Evolutionary conservation across 768 basidiomycete species (phyloP), one percentile per base, ranked within the genome.

Genomic region (Lactifluus volemus): DNA sequence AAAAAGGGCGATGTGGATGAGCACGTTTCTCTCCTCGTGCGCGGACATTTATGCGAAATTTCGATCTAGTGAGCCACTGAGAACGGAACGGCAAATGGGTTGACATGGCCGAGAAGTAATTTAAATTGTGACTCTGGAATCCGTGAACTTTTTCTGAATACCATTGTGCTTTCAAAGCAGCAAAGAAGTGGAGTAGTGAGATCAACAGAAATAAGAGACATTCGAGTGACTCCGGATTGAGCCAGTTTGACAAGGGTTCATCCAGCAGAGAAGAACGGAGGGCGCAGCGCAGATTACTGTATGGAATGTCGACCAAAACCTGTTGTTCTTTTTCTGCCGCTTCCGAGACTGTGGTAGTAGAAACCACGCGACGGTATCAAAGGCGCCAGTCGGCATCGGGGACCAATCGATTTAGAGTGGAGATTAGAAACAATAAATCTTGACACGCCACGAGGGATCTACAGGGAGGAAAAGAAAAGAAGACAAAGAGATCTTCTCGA

Each of bases 381-480:
- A 39, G 19, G 49, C 44, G 19, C 15, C 17, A n/a, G 17, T 42
- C 12, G n/a, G 11, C 34, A 44, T 41, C 6, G 48, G 15, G 32
- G 41, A 12, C 6, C 17, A 6, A 56, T 49, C 45, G 61, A 62
- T 58, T 57, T 58, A 58, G 56, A 62, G 56, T 62, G 61, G 61
- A 49, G 61, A 62, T 62, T 56, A 47, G 30, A 49, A 53, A 25
- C 56, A 58, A 62, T 58, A 58, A 58, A 62, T 62, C 61, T 58
- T 52, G 55, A 50, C 48, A 34, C 30, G 42, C 38, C 53, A 55
- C 19, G 60, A 53, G 39, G 25, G 61, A 63, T 63, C 61, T 63
- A 58, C 61, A 58, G 48, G 41, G 15, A 17, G 39, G 39, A 50
- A 9, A n/a, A 42, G 45, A 58, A 53, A 32, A 55, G 17, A 41